These are phyloP conservation scores for Cryphonectria japonica DNA, from an alignment of 2,329 filamentous ascomycete genomes.

Conservation along the genomic window DNA sequence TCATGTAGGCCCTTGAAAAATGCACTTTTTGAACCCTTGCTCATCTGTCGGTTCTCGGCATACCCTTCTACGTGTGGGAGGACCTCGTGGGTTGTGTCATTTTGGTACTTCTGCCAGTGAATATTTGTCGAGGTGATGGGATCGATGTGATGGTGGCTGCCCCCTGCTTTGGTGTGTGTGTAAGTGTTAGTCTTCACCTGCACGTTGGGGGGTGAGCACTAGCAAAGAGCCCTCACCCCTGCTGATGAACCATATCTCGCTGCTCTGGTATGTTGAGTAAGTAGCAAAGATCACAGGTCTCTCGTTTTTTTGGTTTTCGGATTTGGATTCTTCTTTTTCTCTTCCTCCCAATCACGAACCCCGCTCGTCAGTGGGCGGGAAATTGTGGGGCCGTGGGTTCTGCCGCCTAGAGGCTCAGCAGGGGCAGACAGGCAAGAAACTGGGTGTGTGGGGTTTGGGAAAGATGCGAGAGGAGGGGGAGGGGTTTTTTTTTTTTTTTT, in stretches of 20 bases:
- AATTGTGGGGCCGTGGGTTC: not conserved
- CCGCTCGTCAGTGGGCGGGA: not conserved
- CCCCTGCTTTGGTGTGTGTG: not conserved
- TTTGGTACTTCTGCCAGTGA: not conserved
- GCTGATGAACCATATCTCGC: not conserved
- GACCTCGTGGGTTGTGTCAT: not conserved
- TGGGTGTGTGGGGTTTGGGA: too few species aligned
- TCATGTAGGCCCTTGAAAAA: not conserved
- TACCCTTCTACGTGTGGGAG: not conserved
- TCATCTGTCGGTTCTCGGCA: not conserved
- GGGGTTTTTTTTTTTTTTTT: too few species aligned
- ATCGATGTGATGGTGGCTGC: not conserved
- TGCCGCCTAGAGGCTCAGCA: not conserved
- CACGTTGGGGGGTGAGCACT: not conserved
- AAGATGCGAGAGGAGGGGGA: too few species aligned
- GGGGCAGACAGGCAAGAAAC: not conserved
- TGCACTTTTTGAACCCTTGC: not conserved
- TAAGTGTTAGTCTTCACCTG: not conserved
- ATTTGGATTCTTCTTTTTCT: not conserved
- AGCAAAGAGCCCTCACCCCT: not conserved
- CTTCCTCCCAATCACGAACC: not conserved
- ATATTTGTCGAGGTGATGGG: not conserved
- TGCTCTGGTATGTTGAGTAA: not conserved
- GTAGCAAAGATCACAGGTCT: not conserved
- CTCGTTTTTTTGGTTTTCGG: not conserved